These are phyloP conservation scores for Candida insectorum DNA, from an alignment of 805 yeast genomes.

Conservation along the genomic window DNA sequence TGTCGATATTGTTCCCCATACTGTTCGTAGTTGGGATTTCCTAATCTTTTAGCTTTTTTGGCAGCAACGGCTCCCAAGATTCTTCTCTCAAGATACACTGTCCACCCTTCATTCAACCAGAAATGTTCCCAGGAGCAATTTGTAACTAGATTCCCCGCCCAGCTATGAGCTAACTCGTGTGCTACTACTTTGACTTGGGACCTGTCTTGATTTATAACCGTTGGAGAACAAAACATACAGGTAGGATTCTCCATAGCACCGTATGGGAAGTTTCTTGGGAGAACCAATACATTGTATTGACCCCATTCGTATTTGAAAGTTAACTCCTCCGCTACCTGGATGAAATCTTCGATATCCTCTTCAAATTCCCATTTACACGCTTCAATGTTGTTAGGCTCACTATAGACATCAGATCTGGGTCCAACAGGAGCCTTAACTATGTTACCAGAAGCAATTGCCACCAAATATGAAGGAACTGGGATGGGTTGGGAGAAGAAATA, in stretches of 20 bases:
- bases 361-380: constrained; percentile 35
- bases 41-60: constrained; percentile 17
- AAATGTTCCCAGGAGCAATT: constrained; percentile 36
- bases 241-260: constrained; percentile 41
- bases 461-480: constrained; percentile 33
- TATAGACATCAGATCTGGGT: constrained; percentile 30
- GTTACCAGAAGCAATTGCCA: constrained; percentile 33
- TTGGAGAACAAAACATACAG: constrained; percentile 32
- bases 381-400: constrained; percentile 23
- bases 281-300: constrained; percentile 30
- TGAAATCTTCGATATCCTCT: constrained; percentile 31
- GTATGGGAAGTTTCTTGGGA: constrained; percentile 31
- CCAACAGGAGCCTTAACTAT: constrained; percentile 27
- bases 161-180: constrained; percentile 36
- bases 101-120: constrained; percentile 39
- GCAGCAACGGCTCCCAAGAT: constrained; percentile 29
- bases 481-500: constrained; percentile 30
- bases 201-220: constrained; percentile 30
- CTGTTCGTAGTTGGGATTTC: constrained; percentile 13
- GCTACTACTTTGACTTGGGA: constrained; percentile 34
- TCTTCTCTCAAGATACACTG: constrained; percentile 32
- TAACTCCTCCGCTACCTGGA: constrained; percentile 31
- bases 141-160: constrained; percentile 38
- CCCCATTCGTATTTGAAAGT: constrained; percentile 33
- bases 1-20: constrained; percentile 32